Conservation (phyloP, 2,329 filamentous ascomycete genomes). For the Pseudocercospora fijiensis region DNA sequence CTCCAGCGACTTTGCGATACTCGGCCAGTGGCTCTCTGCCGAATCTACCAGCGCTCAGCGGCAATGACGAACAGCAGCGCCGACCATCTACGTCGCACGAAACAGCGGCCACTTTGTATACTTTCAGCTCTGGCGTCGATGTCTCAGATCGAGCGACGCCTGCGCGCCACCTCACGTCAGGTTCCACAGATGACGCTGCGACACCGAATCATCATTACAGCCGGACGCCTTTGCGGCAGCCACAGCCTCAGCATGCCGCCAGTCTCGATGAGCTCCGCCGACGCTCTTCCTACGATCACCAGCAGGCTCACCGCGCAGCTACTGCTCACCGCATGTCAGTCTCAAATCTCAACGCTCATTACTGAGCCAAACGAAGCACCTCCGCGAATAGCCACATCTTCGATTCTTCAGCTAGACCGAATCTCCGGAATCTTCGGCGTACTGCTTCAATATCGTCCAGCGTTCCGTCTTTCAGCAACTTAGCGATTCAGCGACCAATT, state of each 20-base stretch:
- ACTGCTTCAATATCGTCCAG: constrained; percentile 7
- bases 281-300: constrained; percentile 29
- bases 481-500: constrained; percentile 1
- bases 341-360: constrained; percentile 30
- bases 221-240: constrained; percentile 22
- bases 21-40: constrained; percentile 12
- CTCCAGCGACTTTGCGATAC: constrained; percentile 24
- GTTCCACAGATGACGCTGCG: constrained; percentile 13
- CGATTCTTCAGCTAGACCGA: constrained; percentile 9
- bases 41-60: constrained; percentile 17
- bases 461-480: constrained; percentile 6
- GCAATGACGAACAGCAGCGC: constrained; percentile 15
- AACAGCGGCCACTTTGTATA: constrained; percentile 31
- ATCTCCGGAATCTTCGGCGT: constrained; percentile 12
- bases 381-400: neutral
- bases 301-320: constrained; percentile 20
- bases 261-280: constrained; percentile 30
- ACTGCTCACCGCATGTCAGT: constrained; percentile 33
- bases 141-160: constrained; percentile 17
- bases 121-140: constrained; percentile 32
- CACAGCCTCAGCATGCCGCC: constrained; percentile 31
- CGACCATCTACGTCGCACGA: constrained; percentile 23
- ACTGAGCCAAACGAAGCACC: constrained; percentile 18
- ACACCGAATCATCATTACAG: constrained; percentile 16
- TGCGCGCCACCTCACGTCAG: constrained; percentile 16